Conservation (phyloP, 2,329 filamentous ascomycete genomes). For the Lomentospora prolificans region DNA sequence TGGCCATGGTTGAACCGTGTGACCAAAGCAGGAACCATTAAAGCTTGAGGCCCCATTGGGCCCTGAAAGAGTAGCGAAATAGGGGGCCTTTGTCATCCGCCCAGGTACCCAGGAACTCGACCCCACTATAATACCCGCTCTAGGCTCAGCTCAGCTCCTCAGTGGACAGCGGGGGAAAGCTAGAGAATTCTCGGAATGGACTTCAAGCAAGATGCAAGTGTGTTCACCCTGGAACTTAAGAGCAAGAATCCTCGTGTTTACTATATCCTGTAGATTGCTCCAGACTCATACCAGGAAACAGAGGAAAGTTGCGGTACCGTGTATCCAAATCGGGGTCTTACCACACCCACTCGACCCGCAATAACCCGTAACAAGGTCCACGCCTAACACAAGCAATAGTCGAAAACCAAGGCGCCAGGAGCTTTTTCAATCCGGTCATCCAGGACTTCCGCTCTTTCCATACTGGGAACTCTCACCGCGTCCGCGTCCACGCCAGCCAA, state of each 20-base stretch:
- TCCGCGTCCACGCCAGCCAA: background rate
- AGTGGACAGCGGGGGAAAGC: background rate
- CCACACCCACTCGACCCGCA: too few relatives aligned
- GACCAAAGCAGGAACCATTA: background rate
- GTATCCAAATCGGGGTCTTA: background rate
- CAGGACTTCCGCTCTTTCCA: background rate
- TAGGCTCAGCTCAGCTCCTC: background rate
- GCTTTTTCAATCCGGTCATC: background rate
- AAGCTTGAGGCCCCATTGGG: background rate
- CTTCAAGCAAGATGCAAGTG: background rate
- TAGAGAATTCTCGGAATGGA: background rate
- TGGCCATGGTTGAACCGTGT: too few relatives aligned
- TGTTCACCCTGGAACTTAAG: background rate
- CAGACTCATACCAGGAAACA: conserved; percentile 1
- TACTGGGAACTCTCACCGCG: too few relatives aligned
- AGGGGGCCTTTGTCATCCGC: background rate
- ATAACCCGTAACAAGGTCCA: background rate
- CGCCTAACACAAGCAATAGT: background rate
- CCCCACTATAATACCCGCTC: background rate
- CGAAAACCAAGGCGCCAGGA: background rate
- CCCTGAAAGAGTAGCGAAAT: background rate
- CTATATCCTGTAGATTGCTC: background rate
- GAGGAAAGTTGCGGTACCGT: background rate
- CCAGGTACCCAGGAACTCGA: background rate
- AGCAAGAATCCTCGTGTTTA: background rate